These are phyloP conservation scores for Nicotiana obtusifolia DNA, from an alignment of 257 asterid genomes.

Conservation along the genomic window DNA sequence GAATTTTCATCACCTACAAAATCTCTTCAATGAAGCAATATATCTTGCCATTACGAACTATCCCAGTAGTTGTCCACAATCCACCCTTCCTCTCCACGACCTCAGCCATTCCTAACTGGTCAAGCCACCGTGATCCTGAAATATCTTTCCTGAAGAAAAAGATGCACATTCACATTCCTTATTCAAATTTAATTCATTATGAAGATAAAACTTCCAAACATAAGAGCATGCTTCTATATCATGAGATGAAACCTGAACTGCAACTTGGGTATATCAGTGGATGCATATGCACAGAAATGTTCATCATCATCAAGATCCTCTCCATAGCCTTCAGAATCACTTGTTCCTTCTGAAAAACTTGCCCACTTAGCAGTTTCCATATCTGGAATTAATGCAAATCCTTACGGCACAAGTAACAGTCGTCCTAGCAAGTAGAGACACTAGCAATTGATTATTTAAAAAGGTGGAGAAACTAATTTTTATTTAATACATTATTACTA, in stretches of 20 bases:
- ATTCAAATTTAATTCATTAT: neutral
- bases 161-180: neutral
- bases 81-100: constrained; percentile 62
- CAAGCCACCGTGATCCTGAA: constrained; percentile 62
- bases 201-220: neutral
- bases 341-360: constrained; percentile 26
- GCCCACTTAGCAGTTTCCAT: constrained; percentile 39
- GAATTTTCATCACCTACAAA: constrained; percentile 38
- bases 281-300: constrained; percentile 15
- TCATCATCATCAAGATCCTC: constrained; percentile 47
- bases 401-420: neutral
- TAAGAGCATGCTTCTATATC: neutral
- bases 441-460: neutral
- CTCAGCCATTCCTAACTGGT: constrained; percentile 62
- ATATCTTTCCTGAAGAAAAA: constrained; percentile 40
- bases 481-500: neutral
- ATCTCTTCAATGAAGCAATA: constrained; percentile 66
- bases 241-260: constrained; percentile 51
- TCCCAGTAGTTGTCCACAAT: constrained; percentile 80
- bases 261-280: constrained; percentile 47
- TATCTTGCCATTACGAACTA: constrained; percentile 56
- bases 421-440: neutral
- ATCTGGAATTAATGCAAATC: neutral
- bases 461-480: neutral
- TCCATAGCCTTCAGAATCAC: constrained; percentile 39